Evolutionary conservation across 108 stramenopile species (phyloP), one percentile per base, ranked within the genome.

Genomic region (Poteriospumella lacustris): DNA sequence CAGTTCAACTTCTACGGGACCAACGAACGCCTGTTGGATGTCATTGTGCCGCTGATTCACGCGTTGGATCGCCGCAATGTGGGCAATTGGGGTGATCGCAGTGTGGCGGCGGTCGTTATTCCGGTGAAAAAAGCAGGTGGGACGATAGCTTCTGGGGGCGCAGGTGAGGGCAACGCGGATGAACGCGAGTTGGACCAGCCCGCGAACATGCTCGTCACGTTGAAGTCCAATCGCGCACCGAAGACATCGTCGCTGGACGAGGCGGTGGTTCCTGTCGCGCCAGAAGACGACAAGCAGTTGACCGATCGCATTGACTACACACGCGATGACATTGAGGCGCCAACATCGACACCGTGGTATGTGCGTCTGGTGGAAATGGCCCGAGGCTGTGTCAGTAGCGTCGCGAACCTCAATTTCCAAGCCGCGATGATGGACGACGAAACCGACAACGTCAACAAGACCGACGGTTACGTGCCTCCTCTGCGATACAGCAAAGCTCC

Each of bases 1-100:
- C 26, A 52, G 41, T 73, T 73, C 24, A 73, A 73, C 70, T 73
- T 73, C 42, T 73, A 73, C 36, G 70, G 70, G 26, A 73, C 5
- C 9, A 73, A 44, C 36, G 70, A 73, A 73, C 12, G 31, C 26
- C 38, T 73, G 43, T 33, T 9, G 5, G 70, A 73, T 73, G 70
- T 73, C 5, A 73, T 73, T 42, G 40, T n/a, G 9, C 70, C 70
- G 5, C 36, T 73, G 47, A 39, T 73, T 39, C 31, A 15, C 5
- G 70, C 70, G 3, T 42, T 73, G 33, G 70, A 73, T 73, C 12
- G 70, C 9, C 12, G 70, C 9, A 73, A 73, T 3, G 36, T 73
- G 41, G 31, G 60, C 36, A 64, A 64, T 5, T 34, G 60, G 28
- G 60, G 15, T 31, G 36, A 34, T 64, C 33, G 5, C 9, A 19